These are phyloP conservation scores for Plectosphaerella cucumerina DNA, from an alignment of 2,329 filamentous ascomycete genomes.

Conservation along the genomic window DNA sequence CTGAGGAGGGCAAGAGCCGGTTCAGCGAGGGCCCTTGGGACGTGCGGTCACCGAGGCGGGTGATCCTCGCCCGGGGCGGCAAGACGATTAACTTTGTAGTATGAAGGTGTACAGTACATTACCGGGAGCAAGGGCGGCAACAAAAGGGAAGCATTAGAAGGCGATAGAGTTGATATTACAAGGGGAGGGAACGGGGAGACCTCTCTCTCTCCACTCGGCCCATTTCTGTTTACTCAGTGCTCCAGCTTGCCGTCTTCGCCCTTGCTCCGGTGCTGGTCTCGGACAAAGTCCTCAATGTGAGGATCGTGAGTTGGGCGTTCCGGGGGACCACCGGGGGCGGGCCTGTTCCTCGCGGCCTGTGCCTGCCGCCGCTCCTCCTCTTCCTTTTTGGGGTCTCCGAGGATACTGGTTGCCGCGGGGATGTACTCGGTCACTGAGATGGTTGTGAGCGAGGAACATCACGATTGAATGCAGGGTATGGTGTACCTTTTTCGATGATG, in stretches of 20 bases:
- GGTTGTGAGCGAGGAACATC: slow-evolving; percentile 7
- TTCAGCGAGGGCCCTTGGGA: slow-evolving; percentile 42
- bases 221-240: neutral
- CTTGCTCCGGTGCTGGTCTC: slow-evolving; percentile 48
- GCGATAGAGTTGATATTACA: too few relatives aligned
- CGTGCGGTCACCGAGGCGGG: slow-evolving; percentile 52
- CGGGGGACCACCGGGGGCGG: slow-evolving; percentile 28
- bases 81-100: slow-evolving; percentile 73
- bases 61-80: slow-evolving; percentile 63
- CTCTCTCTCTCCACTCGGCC: too few relatives aligned
- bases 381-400: slow-evolving; percentile 29
- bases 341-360: slow-evolving; percentile 4
- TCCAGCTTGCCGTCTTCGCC: slow-evolving; percentile 21
- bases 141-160: neutral
- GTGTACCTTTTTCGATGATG: slow-evolving; percentile 39
- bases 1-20: slow-evolving; percentile 54
- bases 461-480: neutral
- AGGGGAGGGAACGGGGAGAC: too few relatives aligned
- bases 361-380: slow-evolving; percentile 12
- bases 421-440: slow-evolving; percentile 37
- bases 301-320: slow-evolving; percentile 39
- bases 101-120: slow-evolving; percentile 15
- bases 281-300: slow-evolving; percentile 49
- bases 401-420: slow-evolving; percentile 35
- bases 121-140: neutral